A percentile compares a stretch with the other conserved stretches of the same genome.
Conservation (phyloP, 129 eudicot genomes). For the Lactuca sativa region DNA sequence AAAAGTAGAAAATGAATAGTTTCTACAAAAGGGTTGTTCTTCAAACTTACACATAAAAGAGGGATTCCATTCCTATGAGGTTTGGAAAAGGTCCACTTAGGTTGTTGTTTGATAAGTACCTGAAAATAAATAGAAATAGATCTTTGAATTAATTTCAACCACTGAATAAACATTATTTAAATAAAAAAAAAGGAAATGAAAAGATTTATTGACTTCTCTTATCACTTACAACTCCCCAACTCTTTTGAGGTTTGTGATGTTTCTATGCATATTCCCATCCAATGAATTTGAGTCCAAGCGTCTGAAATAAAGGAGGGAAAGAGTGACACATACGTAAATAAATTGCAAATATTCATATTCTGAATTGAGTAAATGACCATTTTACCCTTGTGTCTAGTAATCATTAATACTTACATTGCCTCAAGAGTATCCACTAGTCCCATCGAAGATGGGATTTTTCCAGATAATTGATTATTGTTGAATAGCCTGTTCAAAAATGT, state of each 20-base stretch:
- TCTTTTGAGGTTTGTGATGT: conserved; percentile 47
- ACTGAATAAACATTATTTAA: background rate
- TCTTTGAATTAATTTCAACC: conserved; percentile 13
- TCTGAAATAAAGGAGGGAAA: conserved; percentile 34
- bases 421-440: conserved; percentile 56
- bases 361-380: background rate
- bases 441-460: conserved; percentile 58
- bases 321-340: conserved; percentile 1
- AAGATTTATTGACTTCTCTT: background rate
- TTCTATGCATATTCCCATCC: conserved; percentile 57
- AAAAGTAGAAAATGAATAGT: background rate
- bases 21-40: background rate
- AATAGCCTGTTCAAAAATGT: conserved; percentile 48
- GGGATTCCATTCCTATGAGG: conserved; percentile 61
- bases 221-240: conserved; percentile 69
- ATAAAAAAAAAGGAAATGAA: background rate
- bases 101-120: conserved; percentile 73
- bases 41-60: conserved; percentile 70
- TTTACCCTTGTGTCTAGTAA: background rate
- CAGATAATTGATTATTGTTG: conserved; percentile 65
- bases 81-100: conserved; percentile 71
- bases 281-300: conserved; percentile 74
- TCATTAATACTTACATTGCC: conserved; percentile 60
- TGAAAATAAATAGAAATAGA: conserved; percentile 24
- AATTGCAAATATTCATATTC: background rate